Conservation (phyloP, 164 flowering plant species). For the Tinospora cordifolia region DNA sequence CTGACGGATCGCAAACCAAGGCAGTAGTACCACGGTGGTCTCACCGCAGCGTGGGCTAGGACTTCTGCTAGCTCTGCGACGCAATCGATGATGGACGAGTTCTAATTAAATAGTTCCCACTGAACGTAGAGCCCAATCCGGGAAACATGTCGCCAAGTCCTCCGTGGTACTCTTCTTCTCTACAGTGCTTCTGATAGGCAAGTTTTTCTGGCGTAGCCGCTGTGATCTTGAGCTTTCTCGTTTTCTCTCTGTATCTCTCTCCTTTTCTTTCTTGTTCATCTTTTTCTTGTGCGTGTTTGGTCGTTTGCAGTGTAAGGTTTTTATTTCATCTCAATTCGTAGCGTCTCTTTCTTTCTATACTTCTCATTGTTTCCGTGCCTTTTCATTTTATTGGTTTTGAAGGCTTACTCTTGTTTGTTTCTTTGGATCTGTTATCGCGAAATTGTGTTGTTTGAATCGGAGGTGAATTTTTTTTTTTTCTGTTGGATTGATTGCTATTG, state of each 20-base stretch:
- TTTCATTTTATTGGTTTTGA: neutral
- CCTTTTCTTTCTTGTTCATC: too few species aligned
- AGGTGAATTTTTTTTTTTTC: neutral
- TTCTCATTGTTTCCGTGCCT: neutral
- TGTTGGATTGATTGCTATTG: neutral
- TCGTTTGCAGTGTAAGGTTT: too few species aligned
- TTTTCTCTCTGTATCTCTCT: neutral
- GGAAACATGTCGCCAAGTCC: slow-evolving; percentile 9
- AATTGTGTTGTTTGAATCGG: neutral
- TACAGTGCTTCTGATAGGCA: too few species aligned
- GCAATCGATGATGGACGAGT: too few species aligned
- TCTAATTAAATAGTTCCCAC: neutral
- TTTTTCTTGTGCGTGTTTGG: too few species aligned
- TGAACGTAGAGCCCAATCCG: neutral
- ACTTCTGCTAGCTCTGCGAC: too few species aligned
- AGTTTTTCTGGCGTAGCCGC: neutral
- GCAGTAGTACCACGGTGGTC: too few species aligned
- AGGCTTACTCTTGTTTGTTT: neutral
- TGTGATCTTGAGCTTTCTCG: neutral
- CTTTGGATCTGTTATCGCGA: neutral
- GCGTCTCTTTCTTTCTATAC: neutral
- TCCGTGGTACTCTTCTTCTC: neutral
- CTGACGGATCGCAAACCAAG: too few species aligned
- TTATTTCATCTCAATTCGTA: neutral
- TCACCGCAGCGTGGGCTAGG: too few species aligned